Conservation (phyloP, 805 yeast species). For the Yamadazyma ubonensis region DNA sequence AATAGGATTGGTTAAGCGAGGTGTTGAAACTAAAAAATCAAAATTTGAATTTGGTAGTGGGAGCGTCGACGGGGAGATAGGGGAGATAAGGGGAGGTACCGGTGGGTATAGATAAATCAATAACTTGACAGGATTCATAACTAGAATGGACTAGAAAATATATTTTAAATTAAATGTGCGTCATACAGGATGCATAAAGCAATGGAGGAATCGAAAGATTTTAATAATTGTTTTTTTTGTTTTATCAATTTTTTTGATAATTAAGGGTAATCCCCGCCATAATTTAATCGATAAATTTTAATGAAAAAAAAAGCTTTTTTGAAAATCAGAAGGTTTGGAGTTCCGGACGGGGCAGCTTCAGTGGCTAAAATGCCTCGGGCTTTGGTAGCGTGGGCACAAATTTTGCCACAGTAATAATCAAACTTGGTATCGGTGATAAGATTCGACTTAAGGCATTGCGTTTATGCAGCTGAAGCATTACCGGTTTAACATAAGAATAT, state of each 20-base stretch:
- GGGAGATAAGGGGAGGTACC: neutral
- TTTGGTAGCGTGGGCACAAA: neutral
- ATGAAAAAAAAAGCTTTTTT: too few relatives aligned
- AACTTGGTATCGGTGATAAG: neutral
- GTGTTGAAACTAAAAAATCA: too few relatives aligned
- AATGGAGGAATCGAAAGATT: neutral
- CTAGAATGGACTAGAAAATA: neutral
- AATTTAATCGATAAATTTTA: too few relatives aligned
- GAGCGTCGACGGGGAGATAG: neutral
- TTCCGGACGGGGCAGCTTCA: too few relatives aligned
- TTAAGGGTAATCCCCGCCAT: too few relatives aligned
- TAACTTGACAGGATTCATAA: neutral
- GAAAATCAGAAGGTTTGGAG: too few relatives aligned
- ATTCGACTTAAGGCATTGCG: neutral
- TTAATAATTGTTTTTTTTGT: too few relatives aligned
- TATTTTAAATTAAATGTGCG: neutral
- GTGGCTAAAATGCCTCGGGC: slow-evolving; percentile 1
- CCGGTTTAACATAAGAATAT: neutral
- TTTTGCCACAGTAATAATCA: too few relatives aligned
- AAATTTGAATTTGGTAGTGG: neutral
- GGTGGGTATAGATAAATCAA: neutral
- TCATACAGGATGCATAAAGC: neutral
- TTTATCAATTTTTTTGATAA: too few relatives aligned
- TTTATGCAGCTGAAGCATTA: neutral
- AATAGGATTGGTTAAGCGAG: too few relatives aligned